phyloP scores from a whole-genome alignment of 139 green algal genomes.

The Chlorella sp. region DNA sequence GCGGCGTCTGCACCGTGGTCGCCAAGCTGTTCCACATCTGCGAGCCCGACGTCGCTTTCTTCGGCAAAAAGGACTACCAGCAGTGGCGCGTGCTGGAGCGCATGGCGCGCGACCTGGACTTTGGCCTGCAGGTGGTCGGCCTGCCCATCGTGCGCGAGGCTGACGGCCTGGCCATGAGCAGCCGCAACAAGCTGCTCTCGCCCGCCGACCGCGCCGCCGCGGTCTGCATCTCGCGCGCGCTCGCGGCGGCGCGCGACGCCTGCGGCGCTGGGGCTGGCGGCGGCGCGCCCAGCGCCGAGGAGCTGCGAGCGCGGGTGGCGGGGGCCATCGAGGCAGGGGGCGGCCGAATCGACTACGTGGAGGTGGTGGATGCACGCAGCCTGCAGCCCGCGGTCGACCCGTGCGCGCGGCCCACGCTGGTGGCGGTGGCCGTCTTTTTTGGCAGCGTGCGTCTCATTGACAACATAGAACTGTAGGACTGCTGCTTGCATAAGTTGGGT shows the following conservation, averaged over 20 bases:
- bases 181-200: slow-evolving; percentile 86
- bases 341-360: slow-evolving; percentile 85
- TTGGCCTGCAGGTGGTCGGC: slow-evolving; percentile 86
- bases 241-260: slow-evolving; percentile 39
- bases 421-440: slow-evolving; percentile 86
- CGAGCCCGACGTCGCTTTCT: slow-evolving; percentile 93
- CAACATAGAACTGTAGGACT: slow-evolving; percentile 75
- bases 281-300: not conserved
- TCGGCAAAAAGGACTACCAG: slow-evolving; percentile 98
- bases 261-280: no score
- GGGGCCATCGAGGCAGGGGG: slow-evolving; percentile 43
- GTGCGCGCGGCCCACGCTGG: slow-evolving; percentile 44
- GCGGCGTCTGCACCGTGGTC: slow-evolving; percentile 95
- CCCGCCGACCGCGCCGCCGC: slow-evolving; percentile 59
- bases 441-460: slow-evolving; percentile 92
- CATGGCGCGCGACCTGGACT: slow-evolving; percentile 93
- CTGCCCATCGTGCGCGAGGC: slow-evolving; percentile 82
- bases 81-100: slow-evolving; percentile 87
- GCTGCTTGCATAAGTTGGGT: not conserved
- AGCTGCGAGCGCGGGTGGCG: slow-evolving; percentile 44
- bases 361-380: slow-evolving; percentile 68
- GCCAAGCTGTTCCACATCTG: slow-evolving; percentile 98
- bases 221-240: slow-evolving; percentile 55
- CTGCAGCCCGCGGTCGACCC: slow-evolving; percentile 50
- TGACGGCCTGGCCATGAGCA: slow-evolving; percentile 96